These are phyloP conservation scores for Mortierella alpina DNA, from an alignment of 192 early-diverging fungal genomes.

Conservation along the genomic window DNA sequence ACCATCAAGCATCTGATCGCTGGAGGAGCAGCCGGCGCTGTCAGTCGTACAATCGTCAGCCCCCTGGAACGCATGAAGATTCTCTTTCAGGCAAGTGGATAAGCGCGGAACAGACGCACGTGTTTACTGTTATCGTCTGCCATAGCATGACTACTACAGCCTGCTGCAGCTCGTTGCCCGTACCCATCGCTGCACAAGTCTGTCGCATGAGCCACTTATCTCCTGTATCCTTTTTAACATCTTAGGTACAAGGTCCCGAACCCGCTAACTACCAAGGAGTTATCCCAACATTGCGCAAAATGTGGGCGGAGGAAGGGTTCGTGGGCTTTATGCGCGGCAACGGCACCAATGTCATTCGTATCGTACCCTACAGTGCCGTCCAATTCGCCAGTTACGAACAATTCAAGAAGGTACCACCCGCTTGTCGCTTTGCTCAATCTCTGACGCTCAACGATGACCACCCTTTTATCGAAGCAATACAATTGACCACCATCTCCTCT, in stretches of 20 bases:
- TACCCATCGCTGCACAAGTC: background rate
- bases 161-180: too few relatives aligned
- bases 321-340: constrained; percentile 82
- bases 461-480: background rate
- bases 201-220: background rate
- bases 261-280: constrained; percentile 75
- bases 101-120: background rate
- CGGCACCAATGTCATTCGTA: constrained; percentile 86
- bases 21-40: constrained; percentile 81
- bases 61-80: constrained; percentile 89
- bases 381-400: constrained; percentile 88
- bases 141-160: too few relatives aligned
- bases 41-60: constrained; percentile 83
- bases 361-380: constrained; percentile 84
- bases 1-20: constrained; percentile 81
- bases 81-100: constrained; percentile 75
- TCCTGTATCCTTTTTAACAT: background rate
- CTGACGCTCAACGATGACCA: background rate
- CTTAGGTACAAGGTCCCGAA: constrained; percentile 68
- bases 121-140: background rate
- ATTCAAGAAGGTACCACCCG: constrained; percentile 63
- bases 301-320: constrained; percentile 83
- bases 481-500: background rate
- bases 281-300: constrained; percentile 75
- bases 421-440: background rate